Evolutionary conservation across 306 rosid genomes (phyloP).

Genomic region (Cotoneaster glaucophyllus): DNA sequence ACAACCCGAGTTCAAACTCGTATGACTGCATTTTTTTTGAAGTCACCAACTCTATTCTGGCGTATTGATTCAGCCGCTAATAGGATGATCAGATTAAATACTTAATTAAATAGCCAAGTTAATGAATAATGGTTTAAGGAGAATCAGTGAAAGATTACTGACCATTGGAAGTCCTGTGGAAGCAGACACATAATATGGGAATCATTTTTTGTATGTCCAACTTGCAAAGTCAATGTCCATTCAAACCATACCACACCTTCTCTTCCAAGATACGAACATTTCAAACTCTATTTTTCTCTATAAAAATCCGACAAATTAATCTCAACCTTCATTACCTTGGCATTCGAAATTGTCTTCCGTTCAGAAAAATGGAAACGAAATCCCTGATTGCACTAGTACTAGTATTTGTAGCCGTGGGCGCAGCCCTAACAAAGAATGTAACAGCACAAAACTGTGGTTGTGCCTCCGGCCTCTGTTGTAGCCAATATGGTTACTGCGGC

Average conservation of each 20-base stretch:
- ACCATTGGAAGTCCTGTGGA: not conserved
- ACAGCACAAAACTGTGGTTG: slow-evolving; percentile 15
- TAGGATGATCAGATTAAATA: too few relatives aligned
- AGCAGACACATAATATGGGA: not conserved
- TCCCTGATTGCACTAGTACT: not conserved
- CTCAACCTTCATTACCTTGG: not conserved
- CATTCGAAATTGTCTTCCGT: not conserved
- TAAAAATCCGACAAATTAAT: not conserved
- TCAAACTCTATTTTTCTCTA: not conserved
- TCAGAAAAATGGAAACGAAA: not conserved
- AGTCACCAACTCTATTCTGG: too few relatives aligned
- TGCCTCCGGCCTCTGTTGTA: slow-evolving; percentile 13
- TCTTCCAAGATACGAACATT: not conserved
- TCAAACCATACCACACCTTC: too few relatives aligned
- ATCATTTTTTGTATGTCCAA: too few relatives aligned
- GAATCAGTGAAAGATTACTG: not conserved
- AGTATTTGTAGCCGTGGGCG: not conserved
- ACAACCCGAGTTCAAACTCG: too few relatives aligned
- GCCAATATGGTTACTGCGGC: slow-evolving; percentile 23
- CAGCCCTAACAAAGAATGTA: not conserved
- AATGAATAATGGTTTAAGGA: too few relatives aligned
- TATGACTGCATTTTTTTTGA: too few relatives aligned
- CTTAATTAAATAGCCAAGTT: not conserved
- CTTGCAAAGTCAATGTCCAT: too few relatives aligned
- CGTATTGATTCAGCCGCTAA: too few relatives aligned